A percentile compares a stretch with the other conserved stretches of the same genome.
phyloP scores from a whole-genome alignment of 495 filamentous ascomycete species.

The Penicillium silybi region DNA sequence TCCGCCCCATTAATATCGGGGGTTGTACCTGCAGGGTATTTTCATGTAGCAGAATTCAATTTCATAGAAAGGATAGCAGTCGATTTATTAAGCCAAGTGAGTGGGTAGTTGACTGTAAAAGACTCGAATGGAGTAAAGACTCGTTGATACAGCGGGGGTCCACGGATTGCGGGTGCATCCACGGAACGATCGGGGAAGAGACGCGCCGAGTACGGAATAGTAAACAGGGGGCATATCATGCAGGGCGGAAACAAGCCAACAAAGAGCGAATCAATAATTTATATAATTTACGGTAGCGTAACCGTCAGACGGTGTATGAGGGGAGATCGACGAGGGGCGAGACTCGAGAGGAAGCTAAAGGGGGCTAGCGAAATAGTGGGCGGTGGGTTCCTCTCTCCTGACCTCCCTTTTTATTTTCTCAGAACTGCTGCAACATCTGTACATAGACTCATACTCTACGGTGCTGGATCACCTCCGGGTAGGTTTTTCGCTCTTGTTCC shows the following conservation, averaged over 20 bases:
- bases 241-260: background rate
- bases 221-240: background rate
- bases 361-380: conserved; percentile 19
- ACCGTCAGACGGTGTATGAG: conserved; percentile 27
- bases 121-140: background rate
- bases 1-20: conserved; percentile 4
- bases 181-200: conserved; percentile 3
- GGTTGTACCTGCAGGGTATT: conserved; percentile 2
- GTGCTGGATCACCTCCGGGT: conserved; percentile 20
- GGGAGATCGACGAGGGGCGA: conserved; percentile 22
- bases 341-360: conserved; percentile 25
- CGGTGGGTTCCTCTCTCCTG: conserved; percentile 17
- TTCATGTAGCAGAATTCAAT: background rate
- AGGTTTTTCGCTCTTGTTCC: background rate
- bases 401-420: conserved; percentile 22
- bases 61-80: background rate
- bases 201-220: conserved; percentile 4
- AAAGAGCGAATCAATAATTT: background rate
- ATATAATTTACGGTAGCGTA: background rate
- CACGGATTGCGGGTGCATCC: background rate
- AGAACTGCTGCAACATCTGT: background rate
- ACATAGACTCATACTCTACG: conserved; percentile 7
- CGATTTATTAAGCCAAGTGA: background rate
- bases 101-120: background rate
- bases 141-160: background rate